Base-by-base conservation (phyloP, 1,284 basidiomycete species). In the Abortiporus biennis region DNA sequence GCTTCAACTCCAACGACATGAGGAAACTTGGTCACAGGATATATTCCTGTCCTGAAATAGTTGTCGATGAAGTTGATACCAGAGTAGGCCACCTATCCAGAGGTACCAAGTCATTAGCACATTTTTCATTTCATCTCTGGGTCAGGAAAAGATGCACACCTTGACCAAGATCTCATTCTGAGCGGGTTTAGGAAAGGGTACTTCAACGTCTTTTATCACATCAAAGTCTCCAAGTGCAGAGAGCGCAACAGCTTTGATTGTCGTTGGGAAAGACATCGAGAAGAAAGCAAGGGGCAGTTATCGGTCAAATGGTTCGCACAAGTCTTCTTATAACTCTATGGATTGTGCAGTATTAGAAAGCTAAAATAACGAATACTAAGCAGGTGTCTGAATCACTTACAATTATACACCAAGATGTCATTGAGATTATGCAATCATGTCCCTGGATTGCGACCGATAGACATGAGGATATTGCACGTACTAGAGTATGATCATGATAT, bases 1-100 rank as follows among this genome's bases (percentile, higher is more conserved):
- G 74, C 74, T 60, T 97, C 94, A 50, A 79, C 78, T 6, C 94
- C 94, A 27, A 92, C 66, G 9, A 76, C 71, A 47, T 80, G 78
- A 3, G 94, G 94, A 47, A 88, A 80, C 3, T 69, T 61, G 22
- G 67, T 51, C 35, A 70, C 58, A 3, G 74, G 69, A 55, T 85
- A 86, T 6, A 85, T 53, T 1, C 84, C 84, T 50, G 69, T 62
- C 40, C 78, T 81, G 55, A 70, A 77, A 59, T 88, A 89, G 4
- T 83, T 90, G 62, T 93, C 91, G 57, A 93, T 91, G 63, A 85
- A 92, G 64, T 92, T 92, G 48, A 92, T 74, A 12, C 90, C 90
- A 2, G 71, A 64, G 49, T 80, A 84, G 52, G 81, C 69, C 29
- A 76, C 65, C 78, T 80, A 17, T n/a, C 13, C n/a, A n/a, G n/a